phyloP scores from a whole-genome alignment of 2,329 filamentous ascomycete genomes.

The Myriosclerotinia curreyana region DNA sequence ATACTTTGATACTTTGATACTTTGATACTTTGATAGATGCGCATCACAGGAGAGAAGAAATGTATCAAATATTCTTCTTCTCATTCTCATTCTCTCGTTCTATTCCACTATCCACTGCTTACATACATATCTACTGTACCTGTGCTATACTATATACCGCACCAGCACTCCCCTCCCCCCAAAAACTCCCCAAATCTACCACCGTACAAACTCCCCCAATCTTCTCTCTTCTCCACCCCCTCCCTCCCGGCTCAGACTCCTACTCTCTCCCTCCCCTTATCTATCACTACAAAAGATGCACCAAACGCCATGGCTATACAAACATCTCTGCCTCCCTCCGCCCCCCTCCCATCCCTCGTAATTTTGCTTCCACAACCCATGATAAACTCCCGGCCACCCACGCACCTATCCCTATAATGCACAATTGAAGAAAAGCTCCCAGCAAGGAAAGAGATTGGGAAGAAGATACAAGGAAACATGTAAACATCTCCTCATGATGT shows the following conservation, averaged over 20 bases:
- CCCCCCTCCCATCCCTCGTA: too few species aligned
- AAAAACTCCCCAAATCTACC: too few species aligned
- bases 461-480: neutral
- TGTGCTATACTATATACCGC: neutral
- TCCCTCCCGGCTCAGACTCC: neutral
- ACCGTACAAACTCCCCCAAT: too few species aligned
- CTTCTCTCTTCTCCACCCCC: neutral
- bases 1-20: too few species aligned
- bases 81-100: too few species aligned
- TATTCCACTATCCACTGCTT: neutral
- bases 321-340: neutral
- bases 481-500: neutral
- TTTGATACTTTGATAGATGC: too few species aligned
- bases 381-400: neutral
- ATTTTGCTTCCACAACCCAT: neutral
- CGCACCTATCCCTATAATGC: neutral
- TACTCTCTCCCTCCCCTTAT: neutral
- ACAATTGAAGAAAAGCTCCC: neutral
- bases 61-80: too few species aligned
- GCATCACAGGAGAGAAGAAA: too few species aligned
- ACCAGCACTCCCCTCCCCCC: too few species aligned
- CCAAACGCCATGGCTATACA: neutral
- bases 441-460: neutral
- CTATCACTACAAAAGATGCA: neutral
- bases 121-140: neutral